A percentile compares a stretch with the other conserved stretches of the same genome.
Evolutionary conservation across 2,329 filamentous ascomycete species (phyloP).

Genomic region (Pseudogymnoascus sp.): DNA sequence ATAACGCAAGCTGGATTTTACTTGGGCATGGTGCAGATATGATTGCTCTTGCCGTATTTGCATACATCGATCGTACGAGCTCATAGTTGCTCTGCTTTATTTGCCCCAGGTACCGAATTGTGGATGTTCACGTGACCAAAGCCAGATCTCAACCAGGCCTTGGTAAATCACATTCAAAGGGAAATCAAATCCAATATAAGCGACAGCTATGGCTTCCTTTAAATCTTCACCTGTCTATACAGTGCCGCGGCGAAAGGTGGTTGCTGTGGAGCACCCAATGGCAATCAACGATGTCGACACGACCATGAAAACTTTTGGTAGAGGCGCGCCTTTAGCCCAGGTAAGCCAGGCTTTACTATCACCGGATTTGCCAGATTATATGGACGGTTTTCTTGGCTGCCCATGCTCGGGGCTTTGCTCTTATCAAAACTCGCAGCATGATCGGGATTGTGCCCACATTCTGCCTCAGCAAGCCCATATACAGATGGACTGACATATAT

Average conservation of each 20-base stretch:
- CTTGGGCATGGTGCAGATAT: neutral
- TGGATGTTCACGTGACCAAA: neutral
- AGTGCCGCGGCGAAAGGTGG: slow-evolving; percentile 44
- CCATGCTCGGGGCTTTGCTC: neutral
- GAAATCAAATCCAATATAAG: neutral
- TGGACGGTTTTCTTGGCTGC: neutral
- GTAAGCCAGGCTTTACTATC: slow-evolving; percentile 19
- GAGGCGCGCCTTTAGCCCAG: slow-evolving; percentile 21
- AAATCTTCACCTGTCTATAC: slow-evolving; percentile 35
- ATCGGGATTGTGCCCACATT: neutral
- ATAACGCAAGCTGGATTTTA: neutral
- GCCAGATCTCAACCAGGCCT: neutral
- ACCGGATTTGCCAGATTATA: slow-evolving; percentile 8
- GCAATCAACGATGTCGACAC: slow-evolving; percentile 56
- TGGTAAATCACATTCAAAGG: neutral
- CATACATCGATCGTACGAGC: neutral
- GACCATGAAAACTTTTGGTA: slow-evolving; percentile 52
- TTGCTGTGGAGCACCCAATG: slow-evolving; percentile 59
- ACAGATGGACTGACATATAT: neutral
- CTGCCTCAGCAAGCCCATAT: neutral
- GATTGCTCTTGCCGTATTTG: neutral
- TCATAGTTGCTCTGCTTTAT: neutral
- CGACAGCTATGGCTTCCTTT: neutral
- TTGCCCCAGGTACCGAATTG: neutral
- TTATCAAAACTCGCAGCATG: neutral